Evolutionary conservation across 2,329 filamentous ascomycete genomes (phyloP), one percentile per base, ranked within the genome.

Genomic region (Colletotrichum siamense): DNA sequence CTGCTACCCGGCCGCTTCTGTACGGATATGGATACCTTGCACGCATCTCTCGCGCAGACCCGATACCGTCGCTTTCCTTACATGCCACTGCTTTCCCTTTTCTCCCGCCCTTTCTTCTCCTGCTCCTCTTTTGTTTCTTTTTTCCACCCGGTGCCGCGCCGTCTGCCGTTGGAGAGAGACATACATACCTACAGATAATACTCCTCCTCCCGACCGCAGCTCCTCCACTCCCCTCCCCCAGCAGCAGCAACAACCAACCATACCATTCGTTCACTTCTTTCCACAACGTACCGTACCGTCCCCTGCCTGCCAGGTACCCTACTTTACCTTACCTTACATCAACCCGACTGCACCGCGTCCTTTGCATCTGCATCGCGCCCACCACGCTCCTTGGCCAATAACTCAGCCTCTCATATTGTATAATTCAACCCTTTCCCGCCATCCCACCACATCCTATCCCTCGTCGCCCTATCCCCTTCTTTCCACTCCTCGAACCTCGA

Each of bases 81-180:
- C 73, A 73, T 76, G 64, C 73, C 70, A 61, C 61, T 64, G 64
- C 39, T 73, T 73, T 76, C 73, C 73, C 70, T 71, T 75, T 70
- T 73, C 59, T 74, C 68, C 61, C 36, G 24, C 67, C 69, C 62
- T 69, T 44, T 9, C 59, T 73, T 39, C 49, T 44, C 36, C 26
- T 66, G 68, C 44, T 64, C 32, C 36, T 72, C 52, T 67, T n/a
- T 73, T 69, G 28, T 22, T 32, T 68, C 32, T 69, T 64, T 28
- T 32, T 61, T 18, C 49, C 49, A 18, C 26, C 34, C 39, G 24
- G 28, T 62, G 36, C 55, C 57, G 55, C 61, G 26, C 57, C 52
- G 65, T 64, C 52, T 44, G 63, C 63, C 55, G 63, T 65, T 69
- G 64, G 39, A 63, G 71, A 73, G 52, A 69, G 36, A 68, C 28